Base-by-base conservation (phyloP, 1,139 yeast genomes). In the Arxiozyma telluris region DNA sequence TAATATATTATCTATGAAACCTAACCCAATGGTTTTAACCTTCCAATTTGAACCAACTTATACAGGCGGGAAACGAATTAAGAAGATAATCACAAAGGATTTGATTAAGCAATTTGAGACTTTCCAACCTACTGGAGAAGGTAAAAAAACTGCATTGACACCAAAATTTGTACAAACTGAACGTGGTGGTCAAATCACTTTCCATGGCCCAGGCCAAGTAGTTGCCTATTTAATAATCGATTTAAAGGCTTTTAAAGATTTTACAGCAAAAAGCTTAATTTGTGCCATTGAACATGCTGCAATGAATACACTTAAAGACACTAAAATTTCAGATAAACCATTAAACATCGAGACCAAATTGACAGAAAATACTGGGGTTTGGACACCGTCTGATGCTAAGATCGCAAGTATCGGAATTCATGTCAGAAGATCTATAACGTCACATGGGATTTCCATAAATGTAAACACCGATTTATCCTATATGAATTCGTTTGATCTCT, bases 161-260 rank as follows among this genome's bases (percentile, higher is more conserved):
- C 67, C 72, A 30, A 76, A 78, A 51, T 87, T 82, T 64, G 79
- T 83, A 30, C 95, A 88, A 63, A 79, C 94, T 0, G 83, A 82
- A 57, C 76, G 99, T 57, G 99, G 99, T n/a, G 99, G 99, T 0
- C 96, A 93, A 67, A 82, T 93, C 0, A 93, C 98, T 0, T 94
- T 89, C 77, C 99, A 94, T 71, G 98, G 98, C 0, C 84, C 91
- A 2, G 98, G 98, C 0, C 99, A 94, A 69, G 69, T 90, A 48
- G 96, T 91, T 4, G 83, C 89, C 2, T 94, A 91, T 65, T 83
- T 94, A 20, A 77, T 94, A 2, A 57, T 94, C 47, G 97, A 93
- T 67, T 73, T 93, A 53, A 76, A 78, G 58, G 76, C 79, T 48
- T 86, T 87, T 62, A 64, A 71, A 44, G 71, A 78, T 50, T 73